Conservation (phyloP, 352 stramenopile genomes). For the Pythium vanterpoolii region DNA sequence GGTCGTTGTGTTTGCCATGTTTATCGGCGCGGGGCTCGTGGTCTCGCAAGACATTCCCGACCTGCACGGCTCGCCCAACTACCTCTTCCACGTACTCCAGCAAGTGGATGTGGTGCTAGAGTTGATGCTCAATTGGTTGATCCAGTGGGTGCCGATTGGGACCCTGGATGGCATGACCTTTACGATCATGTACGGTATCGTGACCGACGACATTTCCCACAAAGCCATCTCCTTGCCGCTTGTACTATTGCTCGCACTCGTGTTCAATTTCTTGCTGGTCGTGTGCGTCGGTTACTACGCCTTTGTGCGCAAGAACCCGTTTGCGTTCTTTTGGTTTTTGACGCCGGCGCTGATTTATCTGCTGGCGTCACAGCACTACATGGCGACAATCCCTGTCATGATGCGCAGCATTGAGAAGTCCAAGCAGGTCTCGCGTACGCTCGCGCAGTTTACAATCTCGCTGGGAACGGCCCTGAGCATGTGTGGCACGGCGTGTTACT, state of each 20-base stretch:
- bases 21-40: constrained; percentile 47
- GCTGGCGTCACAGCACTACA: constrained; percentile 42
- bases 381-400: constrained; percentile 54
- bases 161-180: constrained; percentile 51
- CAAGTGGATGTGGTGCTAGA: constrained; percentile 60
- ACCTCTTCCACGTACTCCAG: constrained; percentile 51
- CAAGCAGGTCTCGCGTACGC: constrained; percentile 54
- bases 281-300: constrained; percentile 48
- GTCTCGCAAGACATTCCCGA: constrained; percentile 39
- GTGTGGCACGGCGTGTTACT: constrained; percentile 51
- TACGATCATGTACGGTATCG: constrained; percentile 44
- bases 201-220: constrained; percentile 31
- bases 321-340: constrained; percentile 55
- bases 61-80: constrained; percentile 35
- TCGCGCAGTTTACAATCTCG: constrained; percentile 58
- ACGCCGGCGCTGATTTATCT: constrained; percentile 55
- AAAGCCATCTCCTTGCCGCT: constrained; percentile 39
- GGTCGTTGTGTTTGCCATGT: constrained; percentile 53
- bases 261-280: constrained; percentile 50
- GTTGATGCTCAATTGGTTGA: constrained; percentile 67
- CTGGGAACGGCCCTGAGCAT: constrained; percentile 47
- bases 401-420: constrained; percentile 62
- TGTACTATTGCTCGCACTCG: constrained; percentile 39
- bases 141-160: constrained; percentile 45
- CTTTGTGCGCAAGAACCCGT: constrained; percentile 60